Percentiles rank a stretch among this genome's conserved stretches.
phyloP scores from a whole-genome alignment of 495 filamentous ascomycete species.

The Pseudotulostoma volvatum region DNA sequence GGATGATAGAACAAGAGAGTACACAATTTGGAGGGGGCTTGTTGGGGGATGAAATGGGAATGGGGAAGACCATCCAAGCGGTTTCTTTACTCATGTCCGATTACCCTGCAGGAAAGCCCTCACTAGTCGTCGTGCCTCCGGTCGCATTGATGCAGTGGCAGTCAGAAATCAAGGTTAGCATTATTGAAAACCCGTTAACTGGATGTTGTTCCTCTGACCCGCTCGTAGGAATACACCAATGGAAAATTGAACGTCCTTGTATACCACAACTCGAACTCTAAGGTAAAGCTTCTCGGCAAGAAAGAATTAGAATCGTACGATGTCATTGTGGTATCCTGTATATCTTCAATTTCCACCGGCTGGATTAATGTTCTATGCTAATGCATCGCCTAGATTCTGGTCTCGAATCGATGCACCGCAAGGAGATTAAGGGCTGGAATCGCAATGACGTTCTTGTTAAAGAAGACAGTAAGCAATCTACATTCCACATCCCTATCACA shows the following conservation, averaged over 20 bases:
- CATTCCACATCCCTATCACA: neutral
- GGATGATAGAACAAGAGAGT: constrained; percentile 83
- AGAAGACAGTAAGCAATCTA: constrained; percentile 46
- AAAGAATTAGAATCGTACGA: constrained; percentile 68
- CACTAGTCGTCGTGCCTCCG: constrained; percentile 81
- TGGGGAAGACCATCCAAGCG: constrained; percentile 96
- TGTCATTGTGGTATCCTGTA: constrained; percentile 86
- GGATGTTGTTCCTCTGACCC: neutral
- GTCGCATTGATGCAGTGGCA: constrained; percentile 97
- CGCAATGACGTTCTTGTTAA: constrained; percentile 59
- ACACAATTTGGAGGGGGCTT: constrained; percentile 74
- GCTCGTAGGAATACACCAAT: constrained; percentile 60
- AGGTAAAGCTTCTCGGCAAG: constrained; percentile 54
- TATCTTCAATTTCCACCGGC: neutral
- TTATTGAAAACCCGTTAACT: neutral
- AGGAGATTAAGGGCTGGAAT: constrained; percentile 80
- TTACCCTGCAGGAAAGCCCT: constrained; percentile 64
- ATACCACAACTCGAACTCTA: constrained; percentile 71
- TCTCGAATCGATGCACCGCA: constrained; percentile 78
- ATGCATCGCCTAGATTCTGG: constrained; percentile 43
- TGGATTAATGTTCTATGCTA: constrained; percentile 6
- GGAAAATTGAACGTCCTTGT: constrained; percentile 77
- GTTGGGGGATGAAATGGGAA: constrained; percentile 91
- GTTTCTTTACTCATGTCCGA: constrained; percentile 97
- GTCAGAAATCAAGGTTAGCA: constrained; percentile 55